Percentiles rank a stretch among this genome's conserved stretches.
phyloP scores from a whole-genome alignment of 768 basidiomycete genomes.

The Leucocoprinus sp. region DNA sequence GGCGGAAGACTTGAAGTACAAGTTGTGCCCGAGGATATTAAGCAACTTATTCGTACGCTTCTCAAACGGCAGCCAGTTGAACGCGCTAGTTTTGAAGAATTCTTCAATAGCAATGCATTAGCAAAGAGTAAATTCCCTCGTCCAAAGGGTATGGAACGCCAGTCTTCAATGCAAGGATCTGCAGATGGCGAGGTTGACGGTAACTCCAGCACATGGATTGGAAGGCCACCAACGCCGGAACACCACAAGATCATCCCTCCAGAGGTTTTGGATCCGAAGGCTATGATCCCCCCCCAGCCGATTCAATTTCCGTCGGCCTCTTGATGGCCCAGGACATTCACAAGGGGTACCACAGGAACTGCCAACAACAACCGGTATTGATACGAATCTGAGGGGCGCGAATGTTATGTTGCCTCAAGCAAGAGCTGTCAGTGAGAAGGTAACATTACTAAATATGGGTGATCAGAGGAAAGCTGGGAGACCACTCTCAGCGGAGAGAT shows the following conservation, averaged over 20 bases:
- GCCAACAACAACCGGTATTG: slow-evolving; percentile 11
- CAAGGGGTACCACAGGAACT: not conserved
- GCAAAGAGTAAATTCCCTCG: slow-evolving; percentile 72
- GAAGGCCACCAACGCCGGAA: slow-evolving; percentile 49
- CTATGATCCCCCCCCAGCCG: slow-evolving; percentile 78
- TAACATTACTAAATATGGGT: slow-evolving; percentile 12
- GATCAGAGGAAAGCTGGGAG: slow-evolving; percentile 15
- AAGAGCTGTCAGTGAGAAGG: not conserved
- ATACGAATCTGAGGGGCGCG: slow-evolving; percentile 16
- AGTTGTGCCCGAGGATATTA: slow-evolving; percentile 72
- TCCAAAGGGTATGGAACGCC: slow-evolving; percentile 30
- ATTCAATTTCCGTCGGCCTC: slow-evolving; percentile 54
- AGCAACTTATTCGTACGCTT: slow-evolving; percentile 76
- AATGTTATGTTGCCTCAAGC: slow-evolving; percentile 17
- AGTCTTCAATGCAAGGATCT: slow-evolving; percentile 13
- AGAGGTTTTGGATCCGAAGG: slow-evolving; percentile 72
- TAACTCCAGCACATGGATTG: slow-evolving; percentile 24
- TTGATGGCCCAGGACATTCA: slow-evolving; percentile 14
- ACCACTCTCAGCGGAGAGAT: slow-evolving; percentile 48
- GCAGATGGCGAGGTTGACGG: slow-evolving; percentile 20
- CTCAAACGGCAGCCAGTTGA: slow-evolving; percentile 80
- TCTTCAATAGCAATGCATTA: slow-evolving; percentile 76
- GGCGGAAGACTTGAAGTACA: slow-evolving; percentile 44
- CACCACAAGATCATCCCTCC: slow-evolving; percentile 69
- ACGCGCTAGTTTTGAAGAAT: slow-evolving; percentile 84